Conservation (phyloP, 768 basidiomycete genomes). For the Leucocoprinus leucothites region DNA sequence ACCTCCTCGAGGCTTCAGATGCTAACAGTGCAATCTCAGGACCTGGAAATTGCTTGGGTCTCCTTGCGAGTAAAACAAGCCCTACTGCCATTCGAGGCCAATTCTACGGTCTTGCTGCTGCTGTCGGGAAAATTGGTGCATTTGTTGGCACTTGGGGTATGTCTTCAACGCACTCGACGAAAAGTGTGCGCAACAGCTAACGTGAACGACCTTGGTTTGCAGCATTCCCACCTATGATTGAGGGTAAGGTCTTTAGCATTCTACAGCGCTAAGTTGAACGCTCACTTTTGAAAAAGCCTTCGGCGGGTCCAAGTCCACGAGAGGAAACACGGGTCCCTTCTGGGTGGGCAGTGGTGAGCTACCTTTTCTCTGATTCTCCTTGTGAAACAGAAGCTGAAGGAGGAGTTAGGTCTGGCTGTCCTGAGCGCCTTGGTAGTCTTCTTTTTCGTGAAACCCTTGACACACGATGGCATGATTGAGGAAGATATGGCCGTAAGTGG, state of each 20-base stretch:
- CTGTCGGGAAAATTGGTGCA: conserved; percentile 81
- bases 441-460: conserved; percentile 71
- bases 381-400: conserved; percentile 1
- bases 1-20: neutral
- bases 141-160: conserved; percentile 80
- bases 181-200: neutral
- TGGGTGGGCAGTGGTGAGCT: conserved; percentile 73
- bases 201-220: neutral
- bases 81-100: conserved; percentile 87
- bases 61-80: conserved; percentile 81
- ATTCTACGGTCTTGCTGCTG: conserved; percentile 84
- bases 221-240: conserved; percentile 69
- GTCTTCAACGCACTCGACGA: conserved; percentile 17
- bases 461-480: conserved; percentile 72
- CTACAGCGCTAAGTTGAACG: neutral
- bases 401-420: conserved; percentile 65
- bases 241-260: conserved; percentile 33
- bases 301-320: conserved; percentile 46
- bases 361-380: neutral
- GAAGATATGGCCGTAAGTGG: conserved; percentile 64
- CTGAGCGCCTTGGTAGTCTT: conserved; percentile 72
- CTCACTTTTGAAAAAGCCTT: conserved; percentile 44
- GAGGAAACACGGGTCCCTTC: conserved; percentile 82
- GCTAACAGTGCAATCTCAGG: conserved; percentile 30
- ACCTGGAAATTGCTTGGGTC: conserved; percentile 83